These are phyloP conservation scores for Trichoderma gracile DNA, from an alignment of 2,329 filamentous ascomycete genomes.

Conservation along the genomic window DNA sequence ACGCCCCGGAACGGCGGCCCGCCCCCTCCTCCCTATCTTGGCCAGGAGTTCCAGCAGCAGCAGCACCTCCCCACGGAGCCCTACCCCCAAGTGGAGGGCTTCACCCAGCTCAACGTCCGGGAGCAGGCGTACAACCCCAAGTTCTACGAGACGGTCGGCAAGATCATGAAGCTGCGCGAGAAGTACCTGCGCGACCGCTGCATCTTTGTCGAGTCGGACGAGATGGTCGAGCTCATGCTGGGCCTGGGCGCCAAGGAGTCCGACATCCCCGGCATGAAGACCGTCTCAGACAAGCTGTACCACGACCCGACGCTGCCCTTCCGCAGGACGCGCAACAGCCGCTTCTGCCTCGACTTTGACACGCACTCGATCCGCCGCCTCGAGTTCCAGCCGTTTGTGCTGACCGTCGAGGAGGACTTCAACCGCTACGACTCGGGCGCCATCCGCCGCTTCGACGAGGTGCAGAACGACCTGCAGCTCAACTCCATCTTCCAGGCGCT, in stretches of 20 bases:
- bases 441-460: slow-evolving; percentile 35
- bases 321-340: slow-evolving; percentile 33
- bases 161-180: slow-evolving; percentile 32
- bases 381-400: slow-evolving; percentile 36
- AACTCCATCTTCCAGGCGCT: slow-evolving; percentile 38
- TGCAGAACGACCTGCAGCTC: slow-evolving; percentile 34
- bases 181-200: slow-evolving; percentile 32
- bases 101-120: slow-evolving; percentile 31
- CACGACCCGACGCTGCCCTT: slow-evolving; percentile 36
- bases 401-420: slow-evolving; percentile 36
- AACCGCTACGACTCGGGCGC: slow-evolving; percentile 37
- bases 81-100: slow-evolving; percentile 6
- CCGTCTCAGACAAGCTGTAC: slow-evolving; percentile 32
- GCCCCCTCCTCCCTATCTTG: slow-evolving; percentile 19
- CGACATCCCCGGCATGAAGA: slow-evolving; percentile 30
- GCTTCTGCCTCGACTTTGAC: slow-evolving; percentile 35
- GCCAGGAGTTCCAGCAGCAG: slow-evolving; percentile 5
- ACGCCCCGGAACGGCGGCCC: slow-evolving; percentile 13
- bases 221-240: slow-evolving; percentile 32
- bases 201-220: slow-evolving; percentile 33
- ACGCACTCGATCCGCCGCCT: slow-evolving; percentile 33
- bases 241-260: slow-evolving; percentile 34
- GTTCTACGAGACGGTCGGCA: slow-evolving; percentile 34
- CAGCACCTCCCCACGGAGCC: slow-evolving; percentile 9
- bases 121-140: slow-evolving; percentile 30